Conservation (phyloP, 2,329 filamentous ascomycete genomes). For the Claviceps fusiformis region DNA sequence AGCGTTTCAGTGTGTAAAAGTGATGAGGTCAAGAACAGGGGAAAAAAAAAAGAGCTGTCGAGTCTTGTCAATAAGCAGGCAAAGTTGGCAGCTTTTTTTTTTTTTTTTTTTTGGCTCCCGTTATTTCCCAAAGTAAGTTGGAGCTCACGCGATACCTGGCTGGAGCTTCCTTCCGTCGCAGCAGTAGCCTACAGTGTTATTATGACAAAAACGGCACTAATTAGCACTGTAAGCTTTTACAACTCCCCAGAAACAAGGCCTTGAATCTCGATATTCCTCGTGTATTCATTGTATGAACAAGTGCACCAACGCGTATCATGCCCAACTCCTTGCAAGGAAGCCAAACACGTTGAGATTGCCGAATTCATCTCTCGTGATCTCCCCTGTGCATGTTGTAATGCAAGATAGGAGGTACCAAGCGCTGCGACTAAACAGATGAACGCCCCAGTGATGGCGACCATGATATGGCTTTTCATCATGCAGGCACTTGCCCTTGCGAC, state of each 20-base stretch:
- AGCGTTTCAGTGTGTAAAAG: neutral
- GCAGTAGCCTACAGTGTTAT: neutral
- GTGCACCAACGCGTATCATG: neutral
- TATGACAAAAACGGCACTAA: neutral
- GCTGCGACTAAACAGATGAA: neutral
- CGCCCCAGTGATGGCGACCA: neutral
- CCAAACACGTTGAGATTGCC: neutral
- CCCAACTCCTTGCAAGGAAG: neutral
- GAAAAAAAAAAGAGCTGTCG: neutral
- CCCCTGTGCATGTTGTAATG: neutral
- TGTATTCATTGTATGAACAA: neutral
- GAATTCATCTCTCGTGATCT: neutral
- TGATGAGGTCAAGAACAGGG: neutral
- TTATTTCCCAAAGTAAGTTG: neutral
- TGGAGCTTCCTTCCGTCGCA: neutral
- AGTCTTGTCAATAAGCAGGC: neutral
- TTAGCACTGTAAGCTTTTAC: neutral
- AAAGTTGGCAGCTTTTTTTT: too few relatives aligned
- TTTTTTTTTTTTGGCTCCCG: neutral
- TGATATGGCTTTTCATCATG: constrained; percentile 4
- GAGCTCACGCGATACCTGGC: neutral
- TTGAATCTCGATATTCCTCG: too few relatives aligned
- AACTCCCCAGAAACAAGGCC: neutral
- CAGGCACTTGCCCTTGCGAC: neutral
- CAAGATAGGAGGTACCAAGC: neutral